phyloP scores from a whole-genome alignment of 202 grass and related monocot species.

The Dendrocalamus latiflorus region DNA sequence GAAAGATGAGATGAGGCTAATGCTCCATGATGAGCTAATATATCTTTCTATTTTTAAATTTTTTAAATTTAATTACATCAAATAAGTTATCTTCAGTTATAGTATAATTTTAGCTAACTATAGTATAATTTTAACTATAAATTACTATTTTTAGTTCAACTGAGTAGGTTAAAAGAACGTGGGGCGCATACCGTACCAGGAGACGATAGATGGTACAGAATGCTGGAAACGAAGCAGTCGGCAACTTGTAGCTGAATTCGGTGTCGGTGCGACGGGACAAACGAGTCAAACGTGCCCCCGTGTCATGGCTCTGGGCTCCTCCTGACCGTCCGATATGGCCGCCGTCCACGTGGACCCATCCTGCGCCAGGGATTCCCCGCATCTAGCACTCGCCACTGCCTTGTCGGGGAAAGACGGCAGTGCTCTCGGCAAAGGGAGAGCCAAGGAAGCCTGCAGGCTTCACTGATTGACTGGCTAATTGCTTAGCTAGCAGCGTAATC shows the following conservation, averaged over 20 bases:
- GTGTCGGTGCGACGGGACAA: constrained; percentile 49
- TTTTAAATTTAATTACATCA: too few relatives aligned
- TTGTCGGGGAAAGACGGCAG: constrained; percentile 21
- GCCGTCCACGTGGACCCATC: constrained; percentile 45
- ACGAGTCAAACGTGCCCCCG: not conserved
- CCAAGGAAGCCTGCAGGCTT: not conserved
- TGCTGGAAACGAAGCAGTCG: constrained; percentile 17
- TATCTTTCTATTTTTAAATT: too few relatives aligned
- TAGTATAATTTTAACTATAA: too few relatives aligned
- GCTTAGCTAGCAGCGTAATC: constrained; percentile 32
- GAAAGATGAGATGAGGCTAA: too few relatives aligned
- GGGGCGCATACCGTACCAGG: not conserved
- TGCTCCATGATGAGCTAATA: too few relatives aligned
- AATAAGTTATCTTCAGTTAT: too few relatives aligned
- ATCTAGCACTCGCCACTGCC: not conserved
- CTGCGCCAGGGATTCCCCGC: constrained; percentile 11
- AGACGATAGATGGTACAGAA: not conserved
- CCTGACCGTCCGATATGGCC: constrained; percentile 34
- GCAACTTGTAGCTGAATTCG: constrained; percentile 5
- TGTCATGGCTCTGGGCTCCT: not conserved
- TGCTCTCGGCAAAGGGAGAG: not conserved
- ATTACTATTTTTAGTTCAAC: too few relatives aligned
- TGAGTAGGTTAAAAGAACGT: not conserved
- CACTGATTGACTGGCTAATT: not conserved
- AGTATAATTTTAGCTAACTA: too few relatives aligned